Evolutionary conservation across 2,329 filamentous ascomycete species (phyloP).

Genomic region (Sporothrix protearum): DNA sequence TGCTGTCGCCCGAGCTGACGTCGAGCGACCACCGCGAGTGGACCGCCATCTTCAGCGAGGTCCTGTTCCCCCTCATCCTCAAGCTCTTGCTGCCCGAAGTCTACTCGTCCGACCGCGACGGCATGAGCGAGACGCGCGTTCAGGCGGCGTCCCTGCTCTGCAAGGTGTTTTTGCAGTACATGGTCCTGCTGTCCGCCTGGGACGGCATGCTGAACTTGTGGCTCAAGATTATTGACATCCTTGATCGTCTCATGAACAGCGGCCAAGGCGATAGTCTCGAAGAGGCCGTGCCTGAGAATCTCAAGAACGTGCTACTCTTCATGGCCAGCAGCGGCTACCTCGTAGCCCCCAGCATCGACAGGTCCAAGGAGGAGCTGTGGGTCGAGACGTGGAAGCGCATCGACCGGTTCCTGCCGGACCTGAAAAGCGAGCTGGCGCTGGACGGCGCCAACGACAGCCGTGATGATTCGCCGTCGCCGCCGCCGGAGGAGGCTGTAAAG

Average conservation of each 20-base stretch:
- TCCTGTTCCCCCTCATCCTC: conserved; percentile 86
- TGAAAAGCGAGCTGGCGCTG: conserved; percentile 54
- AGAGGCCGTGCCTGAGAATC: conserved; percentile 88
- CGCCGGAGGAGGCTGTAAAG: not conserved
- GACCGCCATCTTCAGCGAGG: conserved; percentile 91
- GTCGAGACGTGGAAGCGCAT: conserved; percentile 63
- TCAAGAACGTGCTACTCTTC: conserved; percentile 94
- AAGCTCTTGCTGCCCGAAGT: conserved; percentile 90
- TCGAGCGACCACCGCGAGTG: conserved; percentile 84
- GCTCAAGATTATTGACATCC: conserved; percentile 86
- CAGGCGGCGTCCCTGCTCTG: conserved; percentile 87
- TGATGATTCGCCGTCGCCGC: not conserved
- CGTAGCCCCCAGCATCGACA: conserved; percentile 61
- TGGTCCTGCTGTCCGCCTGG: conserved; percentile 79
- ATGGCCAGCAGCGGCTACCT: conserved; percentile 89
- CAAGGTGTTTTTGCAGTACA: conserved; percentile 93
- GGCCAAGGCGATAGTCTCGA: conserved; percentile 88
- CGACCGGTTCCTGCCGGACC: conserved; percentile 60
- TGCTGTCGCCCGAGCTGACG: conserved; percentile 79
- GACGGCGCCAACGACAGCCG: conserved; percentile 38
- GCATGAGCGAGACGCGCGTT: conserved; percentile 93
- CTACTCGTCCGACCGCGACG: conserved; percentile 82
- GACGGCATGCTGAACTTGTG: conserved; percentile 88
- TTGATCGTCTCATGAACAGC: conserved; percentile 94
- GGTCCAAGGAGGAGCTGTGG: conserved; percentile 55